A percentile compares a stretch with the other conserved stretches of the same genome.
phyloP scores from a whole-genome alignment of 163 green algal species.

The Coccomyxa subellipsoidea region DNA sequence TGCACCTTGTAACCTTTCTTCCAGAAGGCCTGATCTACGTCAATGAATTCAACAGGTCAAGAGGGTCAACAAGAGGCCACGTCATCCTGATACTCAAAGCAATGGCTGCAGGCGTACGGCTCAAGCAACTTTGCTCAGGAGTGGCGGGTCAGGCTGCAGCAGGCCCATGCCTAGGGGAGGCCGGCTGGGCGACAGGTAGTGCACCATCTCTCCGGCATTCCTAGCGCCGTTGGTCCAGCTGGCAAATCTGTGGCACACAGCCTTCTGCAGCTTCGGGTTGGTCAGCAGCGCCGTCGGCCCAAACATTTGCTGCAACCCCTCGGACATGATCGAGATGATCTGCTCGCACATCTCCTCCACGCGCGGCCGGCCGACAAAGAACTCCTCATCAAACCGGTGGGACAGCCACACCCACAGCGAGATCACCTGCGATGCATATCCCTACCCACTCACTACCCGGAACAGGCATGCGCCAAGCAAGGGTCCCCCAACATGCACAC shows the following conservation, averaged over 20 bases:
- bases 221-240: background rate
- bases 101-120: too few species aligned
- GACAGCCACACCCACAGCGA: constrained; percentile 74
- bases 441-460: too few species aligned
- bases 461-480: too few species aligned
- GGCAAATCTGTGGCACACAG: background rate
- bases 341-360: constrained; percentile 14
- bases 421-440: constrained; percentile 34
- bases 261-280: background rate
- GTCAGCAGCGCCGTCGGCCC: background rate
- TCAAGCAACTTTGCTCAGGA: background rate
- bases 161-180: background rate
- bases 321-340: constrained; percentile 40
- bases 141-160: background rate
- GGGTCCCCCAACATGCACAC: too few species aligned
- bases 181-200: background rate
- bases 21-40: too few species aligned
- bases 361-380: constrained; percentile 44
- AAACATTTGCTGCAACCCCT: constrained; percentile 26
- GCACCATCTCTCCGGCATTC: background rate
- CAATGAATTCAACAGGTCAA: too few species aligned
- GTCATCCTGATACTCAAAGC: too few species aligned
- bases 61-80: too few species aligned
- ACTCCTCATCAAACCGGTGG: constrained; percentile 52
- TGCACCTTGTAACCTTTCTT: too few species aligned